Base-by-base conservation (phyloP, 495 filamentous ascomycete species). In the Aspergillus hancockii region DNA sequence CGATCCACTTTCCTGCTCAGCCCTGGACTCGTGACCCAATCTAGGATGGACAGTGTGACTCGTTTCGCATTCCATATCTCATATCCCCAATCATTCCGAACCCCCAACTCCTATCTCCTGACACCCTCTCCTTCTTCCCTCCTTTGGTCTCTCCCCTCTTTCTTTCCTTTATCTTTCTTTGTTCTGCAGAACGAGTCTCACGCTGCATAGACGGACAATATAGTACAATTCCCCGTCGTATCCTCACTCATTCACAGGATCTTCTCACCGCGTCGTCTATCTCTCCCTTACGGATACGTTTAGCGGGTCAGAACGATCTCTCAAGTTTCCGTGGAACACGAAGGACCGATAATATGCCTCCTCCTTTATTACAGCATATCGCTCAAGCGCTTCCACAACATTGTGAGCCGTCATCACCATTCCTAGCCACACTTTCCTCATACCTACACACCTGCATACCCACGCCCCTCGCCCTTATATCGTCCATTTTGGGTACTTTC, bases 401-500 rank as follows among this genome's bases (percentile, higher is more conserved):
- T 74, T 91, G 88, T 72, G 78, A 83, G 66, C 88, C 88, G 13
- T 75, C 81, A 0, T 85, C 79, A 57, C 72, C 77, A 22, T 81
- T 88, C 62, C 78, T 90, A 52, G 73, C 78, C 54, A 65, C 74
- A 19, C 54, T 90, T 54, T 90, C 88, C 59, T 76, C 78, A 5
- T 71, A 79, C 50, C 81, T 90, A 61, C 82, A 86, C 64, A 84
- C 82, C 54, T 91, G 88, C 73, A 69, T 90, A 14, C 88, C 88
- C 16, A 87, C 83, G 23, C 78, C 83, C 55, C 80, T 89, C 40
- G 85, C 87, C 53, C 75, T 90, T 59, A 67, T 88, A 60, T 91
- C 88, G 45, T 85, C 81, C 7, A 56, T 81, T n/a, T 75, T 90
- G 40, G 88, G 88, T 40, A 80, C 79, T 0, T 69, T 85, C 58